These are phyloP conservation scores for Sporothrix protearum DNA, from an alignment of 2,329 filamentous ascomycete species.

Conservation along the genomic window DNA sequence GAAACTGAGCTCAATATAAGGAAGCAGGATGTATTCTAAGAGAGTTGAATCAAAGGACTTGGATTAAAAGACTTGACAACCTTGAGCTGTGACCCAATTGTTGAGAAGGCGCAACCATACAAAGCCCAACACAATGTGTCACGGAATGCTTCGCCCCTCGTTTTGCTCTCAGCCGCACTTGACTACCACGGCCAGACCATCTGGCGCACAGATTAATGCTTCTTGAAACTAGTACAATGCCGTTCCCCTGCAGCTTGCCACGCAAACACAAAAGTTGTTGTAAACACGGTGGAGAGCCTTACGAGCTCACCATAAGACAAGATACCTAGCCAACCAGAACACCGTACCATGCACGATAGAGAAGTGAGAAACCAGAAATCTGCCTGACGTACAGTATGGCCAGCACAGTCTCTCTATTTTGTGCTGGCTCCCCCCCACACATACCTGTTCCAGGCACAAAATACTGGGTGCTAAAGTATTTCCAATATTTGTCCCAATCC, in stretches of 20 bases:
- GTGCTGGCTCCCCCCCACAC: background rate
- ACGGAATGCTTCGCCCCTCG: background rate
- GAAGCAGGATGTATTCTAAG: background rate
- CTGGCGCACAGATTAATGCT: background rate
- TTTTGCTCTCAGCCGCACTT: slow-evolving; percentile 8
- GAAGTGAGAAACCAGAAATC: background rate
- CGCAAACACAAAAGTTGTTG: background rate
- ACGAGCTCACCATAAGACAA: background rate
- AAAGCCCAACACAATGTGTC: background rate
- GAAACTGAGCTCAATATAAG: background rate
- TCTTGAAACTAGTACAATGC: background rate
- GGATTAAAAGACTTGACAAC: background rate
- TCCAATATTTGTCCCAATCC: slow-evolving; percentile 12
- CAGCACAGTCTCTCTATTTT: background rate
- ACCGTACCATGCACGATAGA: background rate
- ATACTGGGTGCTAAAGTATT: background rate
- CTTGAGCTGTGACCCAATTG: background rate
- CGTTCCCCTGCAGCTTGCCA: background rate
- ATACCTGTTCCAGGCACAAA: background rate
- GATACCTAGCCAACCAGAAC: background rate
- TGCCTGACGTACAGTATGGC: background rate
- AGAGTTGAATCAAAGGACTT: background rate
- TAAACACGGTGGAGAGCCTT: background rate
- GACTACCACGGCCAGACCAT: background rate
- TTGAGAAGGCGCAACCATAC: background rate